A percentile compares a stretch with the other conserved stretches of the same genome.
These are phyloP conservation scores for Periconia sp. DNA, from an alignment of 2,329 filamentous ascomycete species.

Conservation along the genomic window DNA sequence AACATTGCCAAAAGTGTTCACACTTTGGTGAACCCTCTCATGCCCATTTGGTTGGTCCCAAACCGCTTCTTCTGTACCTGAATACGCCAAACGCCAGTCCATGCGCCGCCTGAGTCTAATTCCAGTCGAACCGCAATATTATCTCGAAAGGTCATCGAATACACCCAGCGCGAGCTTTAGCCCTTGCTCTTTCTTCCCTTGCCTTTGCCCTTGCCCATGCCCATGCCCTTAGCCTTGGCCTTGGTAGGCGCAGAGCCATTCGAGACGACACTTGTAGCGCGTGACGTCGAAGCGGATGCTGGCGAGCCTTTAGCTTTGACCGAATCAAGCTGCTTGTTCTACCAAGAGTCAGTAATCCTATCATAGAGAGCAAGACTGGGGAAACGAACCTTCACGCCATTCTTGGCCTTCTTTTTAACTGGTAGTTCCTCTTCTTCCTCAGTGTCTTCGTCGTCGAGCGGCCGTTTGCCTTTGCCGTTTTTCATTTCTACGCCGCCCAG, in stretches of 20 bases:
- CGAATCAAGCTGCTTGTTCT: conserved; percentile 94
- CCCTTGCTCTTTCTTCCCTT: conserved; percentile 55
- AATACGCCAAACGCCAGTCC: too few relatives aligned
- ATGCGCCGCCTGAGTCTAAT: too few relatives aligned
- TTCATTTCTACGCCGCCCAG: conserved; percentile 70
- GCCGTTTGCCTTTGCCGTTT: conserved; percentile 71
- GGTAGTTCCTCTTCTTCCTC: conserved; percentile 79
- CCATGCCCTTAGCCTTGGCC: conserved; percentile 56
- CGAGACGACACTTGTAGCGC: conserved; percentile 87
- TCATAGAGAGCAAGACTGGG: not conserved
- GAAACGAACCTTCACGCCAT: conserved; percentile 77
- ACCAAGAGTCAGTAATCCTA: conserved; percentile 22
- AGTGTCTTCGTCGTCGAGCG: conserved; percentile 85
- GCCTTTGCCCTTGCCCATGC: too few relatives aligned
- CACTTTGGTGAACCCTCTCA: too few relatives aligned
- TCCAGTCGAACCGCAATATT: too few relatives aligned
- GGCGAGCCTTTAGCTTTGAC: conserved; percentile 79
- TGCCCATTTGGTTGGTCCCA: too few relatives aligned
- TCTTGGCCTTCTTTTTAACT: conserved; percentile 95
- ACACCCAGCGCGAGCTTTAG: too few relatives aligned
- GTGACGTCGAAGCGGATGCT: conserved; percentile 77
- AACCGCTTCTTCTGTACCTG: too few relatives aligned
- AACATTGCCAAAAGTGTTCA: too few relatives aligned
- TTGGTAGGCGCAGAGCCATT: conserved; percentile 63
- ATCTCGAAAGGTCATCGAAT: too few relatives aligned